Evolutionary conservation across 306 rosid genomes (phyloP), one percentile per base, ranked within the genome.

Genomic region (Vigna nakashimae): DNA sequence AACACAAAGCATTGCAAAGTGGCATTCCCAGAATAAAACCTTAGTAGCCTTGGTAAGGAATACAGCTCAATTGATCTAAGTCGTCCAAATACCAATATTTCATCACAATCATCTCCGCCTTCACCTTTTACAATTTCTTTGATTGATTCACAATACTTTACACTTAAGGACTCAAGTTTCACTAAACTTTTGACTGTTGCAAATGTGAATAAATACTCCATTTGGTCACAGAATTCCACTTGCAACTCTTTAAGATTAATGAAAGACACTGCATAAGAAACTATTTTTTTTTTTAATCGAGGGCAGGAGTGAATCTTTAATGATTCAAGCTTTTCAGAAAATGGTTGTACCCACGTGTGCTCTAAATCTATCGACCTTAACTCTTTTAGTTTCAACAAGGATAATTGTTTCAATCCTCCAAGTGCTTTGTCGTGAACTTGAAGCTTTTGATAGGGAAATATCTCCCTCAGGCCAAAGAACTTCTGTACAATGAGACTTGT

Each of bases 131-230:
- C 20, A 20, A 20, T 20, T 20, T 20, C 20, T 56, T 56, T 12
- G 2, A 77, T 40, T 42, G 59, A 67, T 28, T 30, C 4, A 56
- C 75, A 77, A 0, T 63, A 8, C 2, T 0, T 0, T 59, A 82
- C 30, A 2, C 0, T 0, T 48, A 82, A n/a, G 2, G 0, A 1
- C 51, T 59, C 36, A 22, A 81, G 77, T 10, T 15, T 38, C 38
- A 1, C 67, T 40, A 82, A 69, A 45, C 74, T 76, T 62, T 13
- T 76, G 26, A 69, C 78, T 1, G 45, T 69, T 36, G 76, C 42
- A 15, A 8, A 40, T 51, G 77, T 17, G 59, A 82, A 53, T 48
- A 82, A 30, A 63, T 12, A 75, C 10, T 62, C 32, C 73, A 58
- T 24, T 38, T 15, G 12, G 1, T 4, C 0, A 5, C 65, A 58